A percentile compares a stretch with the other conserved stretches of the same genome.
Conservation (phyloP, 129 eudicot species). For the Glebionis coronaria region DNA sequence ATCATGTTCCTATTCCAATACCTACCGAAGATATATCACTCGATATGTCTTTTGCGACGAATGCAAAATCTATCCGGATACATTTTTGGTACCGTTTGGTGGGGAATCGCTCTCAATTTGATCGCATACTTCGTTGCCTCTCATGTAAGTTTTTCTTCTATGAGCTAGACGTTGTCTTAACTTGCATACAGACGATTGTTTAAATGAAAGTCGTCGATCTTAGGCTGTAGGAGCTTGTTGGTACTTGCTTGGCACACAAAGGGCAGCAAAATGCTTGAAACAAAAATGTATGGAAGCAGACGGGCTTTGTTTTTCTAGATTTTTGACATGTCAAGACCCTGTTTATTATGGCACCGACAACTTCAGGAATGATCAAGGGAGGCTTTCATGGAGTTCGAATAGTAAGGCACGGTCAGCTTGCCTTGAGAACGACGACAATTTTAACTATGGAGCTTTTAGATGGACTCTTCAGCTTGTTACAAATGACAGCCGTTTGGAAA, state of each 20-base stretch:
- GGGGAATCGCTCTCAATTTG: slow-evolving; percentile 99
- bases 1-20: slow-evolving; percentile 78
- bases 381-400: slow-evolving; percentile 66
- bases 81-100: slow-evolving; percentile 94
- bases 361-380: slow-evolving; percentile 28
- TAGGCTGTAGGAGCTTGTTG: slow-evolving; percentile 91
- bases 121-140: slow-evolving; percentile 95
- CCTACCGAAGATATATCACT: slow-evolving; percentile 92
- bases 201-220: neutral
- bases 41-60: slow-evolving; percentile 77
- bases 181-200: neutral
- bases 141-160: slow-evolving; percentile 54
- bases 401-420: slow-evolving; percentile 63
- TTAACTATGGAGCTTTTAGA: slow-evolving; percentile 75
- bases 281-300: slow-evolving; percentile 45
- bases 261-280: slow-evolving; percentile 74
- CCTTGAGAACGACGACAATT: slow-evolving; percentile 44
- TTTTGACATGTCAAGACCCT: slow-evolving; percentile 66
- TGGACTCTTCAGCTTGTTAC: slow-evolving; percentile 92
- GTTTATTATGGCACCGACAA: slow-evolving; percentile 58
- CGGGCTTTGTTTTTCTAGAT: slow-evolving; percentile 39
- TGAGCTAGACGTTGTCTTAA: neutral
- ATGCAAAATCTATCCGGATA: slow-evolving; percentile 96
- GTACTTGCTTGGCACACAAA: slow-evolving; percentile 90
- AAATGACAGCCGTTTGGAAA: slow-evolving; percentile 83